These are phyloP conservation scores for Fusarium equiseti DNA, from an alignment of 2,329 filamentous ascomycete genomes.

Conservation along the genomic window DNA sequence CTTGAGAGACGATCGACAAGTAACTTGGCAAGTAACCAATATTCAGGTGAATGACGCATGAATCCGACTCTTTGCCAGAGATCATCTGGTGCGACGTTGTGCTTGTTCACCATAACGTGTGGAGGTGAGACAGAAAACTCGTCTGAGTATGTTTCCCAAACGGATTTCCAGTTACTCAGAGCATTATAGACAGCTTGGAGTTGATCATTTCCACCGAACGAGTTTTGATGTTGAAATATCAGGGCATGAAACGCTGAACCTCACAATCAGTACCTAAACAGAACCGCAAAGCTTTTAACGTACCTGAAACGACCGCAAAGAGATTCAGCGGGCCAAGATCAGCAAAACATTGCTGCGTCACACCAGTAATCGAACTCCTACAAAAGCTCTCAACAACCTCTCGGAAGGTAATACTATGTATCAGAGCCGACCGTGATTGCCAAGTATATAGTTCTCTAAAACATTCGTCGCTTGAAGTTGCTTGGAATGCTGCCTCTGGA, in stretches of 20 bases:
- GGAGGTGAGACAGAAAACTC: neutral
- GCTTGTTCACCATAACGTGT: neutral
- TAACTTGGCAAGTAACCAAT: slow-evolving; percentile 4
- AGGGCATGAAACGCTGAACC: neutral
- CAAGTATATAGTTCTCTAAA: neutral
- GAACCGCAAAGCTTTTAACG: rapidly evolving
- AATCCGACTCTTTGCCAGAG: slow-evolving; percentile 3
- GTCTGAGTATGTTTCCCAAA: slow-evolving; percentile 2
- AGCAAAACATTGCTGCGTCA: neutral
- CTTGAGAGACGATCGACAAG: neutral
- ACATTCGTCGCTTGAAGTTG: neutral
- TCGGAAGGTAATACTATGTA: neutral
- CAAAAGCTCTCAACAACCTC: neutral
- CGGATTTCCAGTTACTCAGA: neutral
- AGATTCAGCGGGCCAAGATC: neutral
- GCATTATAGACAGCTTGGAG: slow-evolving; percentile 2
- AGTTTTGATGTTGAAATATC: neutral
- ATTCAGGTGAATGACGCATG: slow-evolving; percentile 4
- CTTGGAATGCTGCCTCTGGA: neutral
- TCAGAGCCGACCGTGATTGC: neutral
- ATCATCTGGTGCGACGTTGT: neutral
- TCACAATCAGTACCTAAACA: rapidly evolving
- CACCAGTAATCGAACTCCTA: neutral
- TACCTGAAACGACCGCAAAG: neutral
- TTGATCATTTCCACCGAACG: neutral